Evolutionary conservation across 108 stramenopile genomes (phyloP).

Genomic region (Nannochloropsis gaditana): DNA sequence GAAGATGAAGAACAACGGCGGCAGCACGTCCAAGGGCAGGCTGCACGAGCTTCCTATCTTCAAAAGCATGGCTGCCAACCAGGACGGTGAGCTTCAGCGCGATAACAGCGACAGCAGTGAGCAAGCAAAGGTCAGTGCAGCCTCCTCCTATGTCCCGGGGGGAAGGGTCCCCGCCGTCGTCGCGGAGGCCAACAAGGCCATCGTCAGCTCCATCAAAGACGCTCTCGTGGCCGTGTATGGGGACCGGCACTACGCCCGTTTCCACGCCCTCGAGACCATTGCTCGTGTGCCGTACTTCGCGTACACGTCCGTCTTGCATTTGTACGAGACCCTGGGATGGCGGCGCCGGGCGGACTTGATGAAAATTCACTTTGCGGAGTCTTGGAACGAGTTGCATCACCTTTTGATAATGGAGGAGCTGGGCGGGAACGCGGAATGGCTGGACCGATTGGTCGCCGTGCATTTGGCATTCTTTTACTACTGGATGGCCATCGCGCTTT

Average conservation of each 20-base stretch:
- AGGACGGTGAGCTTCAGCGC: background rate
- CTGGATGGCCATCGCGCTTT: slow-evolving; percentile 66
- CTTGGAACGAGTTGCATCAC: slow-evolving; percentile 90
- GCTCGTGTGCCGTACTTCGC: slow-evolving; percentile 92
- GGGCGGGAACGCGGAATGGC: slow-evolving; percentile 65
- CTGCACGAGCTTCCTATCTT: background rate
- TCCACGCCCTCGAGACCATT: slow-evolving; percentile 84
- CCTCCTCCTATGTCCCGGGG: slow-evolving; percentile 6
- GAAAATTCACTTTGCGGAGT: slow-evolving; percentile 81
- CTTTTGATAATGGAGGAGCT: slow-evolving; percentile 89
- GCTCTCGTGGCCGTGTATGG: slow-evolving; percentile 44
- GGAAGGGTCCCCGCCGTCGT: background rate
- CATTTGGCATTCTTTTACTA: slow-evolving; percentile 84
- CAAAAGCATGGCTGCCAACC: slow-evolving; percentile 9
- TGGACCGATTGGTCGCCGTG: slow-evolving; percentile 65
- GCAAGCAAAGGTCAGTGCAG: background rate
- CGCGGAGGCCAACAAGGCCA: slow-evolving; percentile 16
- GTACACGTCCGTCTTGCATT: slow-evolving; percentile 79
- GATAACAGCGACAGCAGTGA: background rate
- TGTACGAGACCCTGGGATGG: slow-evolving; percentile 80
- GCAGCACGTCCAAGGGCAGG: background rate
- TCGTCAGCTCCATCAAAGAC: background rate
- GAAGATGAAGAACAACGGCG: background rate
- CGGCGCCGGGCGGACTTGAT: slow-evolving; percentile 69
- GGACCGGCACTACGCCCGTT: slow-evolving; percentile 57